These are phyloP conservation scores for Neofusicoccum laricinum DNA, from an alignment of 2,329 filamentous ascomycete species.

Conservation along the genomic window DNA sequence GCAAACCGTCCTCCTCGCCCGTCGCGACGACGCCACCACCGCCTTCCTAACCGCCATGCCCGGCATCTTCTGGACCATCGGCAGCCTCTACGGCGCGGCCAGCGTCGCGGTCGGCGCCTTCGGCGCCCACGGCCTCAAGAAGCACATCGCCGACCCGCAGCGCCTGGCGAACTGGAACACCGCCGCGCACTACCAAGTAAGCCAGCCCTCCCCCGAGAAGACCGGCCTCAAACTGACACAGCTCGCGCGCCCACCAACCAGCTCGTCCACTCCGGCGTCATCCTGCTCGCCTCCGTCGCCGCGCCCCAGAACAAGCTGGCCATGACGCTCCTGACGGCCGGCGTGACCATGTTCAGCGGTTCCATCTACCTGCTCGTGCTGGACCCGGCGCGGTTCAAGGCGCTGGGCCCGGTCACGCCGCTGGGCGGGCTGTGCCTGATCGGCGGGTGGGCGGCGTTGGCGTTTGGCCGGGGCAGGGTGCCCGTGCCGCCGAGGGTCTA, in stretches of 20 bases:
- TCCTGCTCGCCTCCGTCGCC: conserved; percentile 54
- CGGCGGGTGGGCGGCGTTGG: conserved; percentile 58
- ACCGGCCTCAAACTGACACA: too few species aligned
- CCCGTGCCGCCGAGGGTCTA: conserved; percentile 3
- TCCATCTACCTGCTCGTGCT: conserved; percentile 63
- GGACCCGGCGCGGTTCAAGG: conserved; percentile 59
- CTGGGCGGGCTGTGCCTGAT: conserved; percentile 63
- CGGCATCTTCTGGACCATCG: conserved; percentile 57
- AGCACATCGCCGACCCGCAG: conserved; percentile 56
- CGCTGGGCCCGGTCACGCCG: conserved; percentile 63
- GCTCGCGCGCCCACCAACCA: background rate
- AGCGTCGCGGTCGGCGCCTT: conserved; percentile 64
- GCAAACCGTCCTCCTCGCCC: background rate
- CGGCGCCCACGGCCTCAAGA: conserved; percentile 66
- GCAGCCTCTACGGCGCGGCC: conserved; percentile 60
- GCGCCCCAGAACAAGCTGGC: conserved; percentile 57
- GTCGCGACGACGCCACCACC: background rate
- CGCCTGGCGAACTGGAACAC: conserved; percentile 61
- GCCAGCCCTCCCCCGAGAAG: background rate
- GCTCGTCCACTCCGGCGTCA: conserved; percentile 58
- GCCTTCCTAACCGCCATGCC: conserved; percentile 28
- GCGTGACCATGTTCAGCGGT: conserved; percentile 66
- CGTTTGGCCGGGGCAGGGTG: conserved; percentile 33
- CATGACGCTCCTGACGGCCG: conserved; percentile 58
- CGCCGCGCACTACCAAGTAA: conserved; percentile 66